Conservation (phyloP, 352 stramenopile species). For the Poterioochromonas sp. region DNA sequence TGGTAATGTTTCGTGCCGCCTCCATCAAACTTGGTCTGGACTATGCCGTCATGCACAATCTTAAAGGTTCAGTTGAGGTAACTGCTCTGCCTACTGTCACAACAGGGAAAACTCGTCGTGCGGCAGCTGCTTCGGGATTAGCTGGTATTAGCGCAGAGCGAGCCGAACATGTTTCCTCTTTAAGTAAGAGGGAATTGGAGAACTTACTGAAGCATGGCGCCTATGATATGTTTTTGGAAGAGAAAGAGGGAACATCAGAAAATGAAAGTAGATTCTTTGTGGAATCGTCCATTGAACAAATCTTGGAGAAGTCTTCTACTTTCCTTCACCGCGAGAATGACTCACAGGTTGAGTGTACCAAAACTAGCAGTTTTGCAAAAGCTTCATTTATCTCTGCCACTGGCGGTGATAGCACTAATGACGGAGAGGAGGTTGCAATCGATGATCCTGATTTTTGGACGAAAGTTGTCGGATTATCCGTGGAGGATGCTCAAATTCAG, state of each 20-base stretch:
- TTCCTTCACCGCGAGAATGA: slow-evolving; percentile 50
- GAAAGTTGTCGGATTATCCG: slow-evolving; percentile 43
- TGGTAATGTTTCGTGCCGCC: slow-evolving; percentile 95
- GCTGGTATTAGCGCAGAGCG: slow-evolving; percentile 57
- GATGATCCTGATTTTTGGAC: slow-evolving; percentile 91
- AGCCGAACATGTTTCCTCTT: slow-evolving; percentile 49
- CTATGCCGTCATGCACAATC: slow-evolving; percentile 83
- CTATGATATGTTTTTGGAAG: slow-evolving; percentile 94
- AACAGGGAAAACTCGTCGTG: slow-evolving; percentile 77
- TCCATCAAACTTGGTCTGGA: slow-evolving; percentile 95
- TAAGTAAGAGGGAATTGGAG: slow-evolving; percentile 63
- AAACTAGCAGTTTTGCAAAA: slow-evolving; percentile 43
- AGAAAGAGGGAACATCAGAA: slow-evolving; percentile 70
- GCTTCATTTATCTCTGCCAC: slow-evolving; percentile 75
- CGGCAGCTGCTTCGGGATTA: slow-evolving; percentile 89
- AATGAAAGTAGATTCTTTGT: slow-evolving; percentile 54
- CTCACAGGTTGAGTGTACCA: slow-evolving; percentile 32
- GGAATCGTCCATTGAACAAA: slow-evolving; percentile 88
- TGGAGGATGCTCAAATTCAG: not conserved
- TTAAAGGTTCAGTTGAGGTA: slow-evolving; percentile 55
- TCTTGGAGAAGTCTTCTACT: slow-evolving; percentile 56
- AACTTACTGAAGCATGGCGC: slow-evolving; percentile 86
- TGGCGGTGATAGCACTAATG: slow-evolving; percentile 47
- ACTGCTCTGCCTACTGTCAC: slow-evolving; percentile 44
- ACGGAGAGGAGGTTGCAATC: slow-evolving; percentile 80